Conservation (phyloP, 1,139 yeast genomes). For the Saccharomyces hybrid region DNA sequence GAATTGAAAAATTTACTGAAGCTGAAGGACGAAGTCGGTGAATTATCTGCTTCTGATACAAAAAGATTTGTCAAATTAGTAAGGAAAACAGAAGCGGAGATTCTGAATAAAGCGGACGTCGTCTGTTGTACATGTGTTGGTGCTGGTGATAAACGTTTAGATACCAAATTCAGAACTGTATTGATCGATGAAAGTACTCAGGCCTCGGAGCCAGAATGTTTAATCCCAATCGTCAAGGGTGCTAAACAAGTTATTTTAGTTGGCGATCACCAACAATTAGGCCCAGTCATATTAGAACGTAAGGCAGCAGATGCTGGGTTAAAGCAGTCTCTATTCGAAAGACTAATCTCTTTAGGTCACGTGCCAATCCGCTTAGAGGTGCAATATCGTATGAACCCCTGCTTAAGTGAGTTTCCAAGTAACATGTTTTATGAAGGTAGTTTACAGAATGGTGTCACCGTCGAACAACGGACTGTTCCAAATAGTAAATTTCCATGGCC, state of each 20-base stretch:
- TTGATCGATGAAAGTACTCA: constrained; percentile 90
- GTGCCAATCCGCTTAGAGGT: constrained; percentile 81
- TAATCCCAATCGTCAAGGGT: constrained; percentile 83
- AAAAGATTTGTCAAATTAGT: constrained; percentile 38
- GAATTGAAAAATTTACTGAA: constrained; percentile 52
- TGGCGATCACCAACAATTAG: constrained; percentile 93
- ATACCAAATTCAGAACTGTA: constrained; percentile 59
- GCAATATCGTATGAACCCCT: constrained; percentile 93
- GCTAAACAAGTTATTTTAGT: constrained; percentile 83
- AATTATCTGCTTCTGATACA: constrained; percentile 51
- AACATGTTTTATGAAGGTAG: constrained; percentile 92
- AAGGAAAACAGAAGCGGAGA: constrained; percentile 42
- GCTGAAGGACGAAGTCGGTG: constrained; percentile 62
- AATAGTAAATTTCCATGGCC: constrained; percentile 84
- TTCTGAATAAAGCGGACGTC: constrained; percentile 61
- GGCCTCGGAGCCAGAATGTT: constrained; percentile 85
- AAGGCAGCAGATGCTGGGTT: constrained; percentile 82
- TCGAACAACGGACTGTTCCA: constrained; percentile 54
- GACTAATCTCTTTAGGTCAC: constrained; percentile 77
- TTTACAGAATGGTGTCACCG: constrained; percentile 83
- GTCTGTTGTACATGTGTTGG: constrained; percentile 91
- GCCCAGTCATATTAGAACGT: constrained; percentile 78
- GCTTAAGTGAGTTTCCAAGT: constrained; percentile 77
- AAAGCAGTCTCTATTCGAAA: constrained; percentile 76
- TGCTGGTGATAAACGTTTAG: constrained; percentile 69